Evolutionary conservation across 805 yeast species (phyloP), one percentile per base, ranked within the genome.

Genomic region (Pichia rugopelliculosa): DNA sequence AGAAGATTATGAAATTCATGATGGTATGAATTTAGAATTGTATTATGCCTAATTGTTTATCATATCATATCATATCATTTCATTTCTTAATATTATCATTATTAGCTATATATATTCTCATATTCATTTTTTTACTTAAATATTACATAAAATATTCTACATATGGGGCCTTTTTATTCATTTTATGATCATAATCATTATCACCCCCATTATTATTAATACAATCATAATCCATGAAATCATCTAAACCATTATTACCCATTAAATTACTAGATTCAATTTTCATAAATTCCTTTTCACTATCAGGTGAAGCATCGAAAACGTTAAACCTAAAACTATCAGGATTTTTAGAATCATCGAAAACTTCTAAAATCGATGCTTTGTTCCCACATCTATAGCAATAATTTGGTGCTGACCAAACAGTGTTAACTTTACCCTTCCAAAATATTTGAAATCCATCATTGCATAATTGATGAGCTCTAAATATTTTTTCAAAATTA

Each of bases 341-440:
- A 41, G 86, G 83, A 23, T 81, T 79, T 43, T 76, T 79, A 55
- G 76, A 77, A 40, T 73, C 64, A 54, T 75, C 76, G 48, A 63
- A 61, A 6, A 93, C 80, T 64, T 93, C 99, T 53, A 93, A 72
- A n/a, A 93, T 90, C n/a, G 96, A 86, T 5, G 99, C 99, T 61
- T 88, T 80, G 62, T 93, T 93, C 0, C 99, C 99, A 65, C 99
- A 93, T 52, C 99, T 66, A 59, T 93, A 93, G 62, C 99, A 93
- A 62, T 93, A 93, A 61, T 93, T 93, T 0, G 99, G 99, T 0
- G 99, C 99, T 0, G 93, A 83, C 99, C 99, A 93, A 8, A 93
- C 98, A 0, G 99, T 93, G 34, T 95, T 82, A 41, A 95, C 87
- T 53, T 85, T 75, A 3, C 96, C 97, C 48, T 80, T 80, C 77